Evolutionary conservation across 176 grass and related monocot genomes (phyloP).

Genomic region (Oryza nivara): DNA sequence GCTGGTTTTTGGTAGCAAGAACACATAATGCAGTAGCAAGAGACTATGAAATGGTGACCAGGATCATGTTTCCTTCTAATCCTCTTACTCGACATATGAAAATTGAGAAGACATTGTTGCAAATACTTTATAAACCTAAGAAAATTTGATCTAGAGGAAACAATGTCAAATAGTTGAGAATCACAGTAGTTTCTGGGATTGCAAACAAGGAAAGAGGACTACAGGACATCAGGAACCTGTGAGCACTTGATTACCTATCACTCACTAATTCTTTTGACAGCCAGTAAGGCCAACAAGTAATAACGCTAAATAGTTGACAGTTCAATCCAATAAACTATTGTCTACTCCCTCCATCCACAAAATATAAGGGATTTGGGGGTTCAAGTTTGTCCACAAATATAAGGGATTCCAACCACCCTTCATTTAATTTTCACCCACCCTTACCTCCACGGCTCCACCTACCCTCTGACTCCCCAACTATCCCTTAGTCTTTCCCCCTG

Average conservation of each 20-base stretch:
- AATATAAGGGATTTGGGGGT: too few relatives aligned
- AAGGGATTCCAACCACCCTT: too few relatives aligned
- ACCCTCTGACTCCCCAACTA: too few relatives aligned
- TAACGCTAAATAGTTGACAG: not conserved
- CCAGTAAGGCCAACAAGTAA: not conserved
- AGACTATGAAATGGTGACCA: not conserved
- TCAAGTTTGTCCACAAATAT: too few relatives aligned
- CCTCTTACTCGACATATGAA: not conserved
- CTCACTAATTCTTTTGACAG: not conserved
- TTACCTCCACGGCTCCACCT: too few relatives aligned
- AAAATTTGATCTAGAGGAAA: not conserved
- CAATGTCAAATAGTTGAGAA: not conserved
- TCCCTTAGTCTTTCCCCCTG: too few relatives aligned
- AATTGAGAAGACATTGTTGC: constrained; percentile 2
- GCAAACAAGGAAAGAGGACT: not conserved
- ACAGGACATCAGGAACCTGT: not conserved
- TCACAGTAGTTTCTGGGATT: not conserved
- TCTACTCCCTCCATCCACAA: too few relatives aligned
- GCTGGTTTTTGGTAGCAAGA: not conserved
- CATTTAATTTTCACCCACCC: too few relatives aligned
- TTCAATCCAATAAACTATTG: not conserved
- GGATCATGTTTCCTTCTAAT: not conserved
- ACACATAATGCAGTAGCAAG: not conserved
- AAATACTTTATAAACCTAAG: constrained; percentile 12
- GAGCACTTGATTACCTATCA: constrained; percentile 16